Percentiles rank a stretch among this genome's conserved stretches.
Evolutionary conservation across 2,329 filamentous ascomycete genomes (phyloP).

Genomic region (Sordariomycetes sp.): DNA sequence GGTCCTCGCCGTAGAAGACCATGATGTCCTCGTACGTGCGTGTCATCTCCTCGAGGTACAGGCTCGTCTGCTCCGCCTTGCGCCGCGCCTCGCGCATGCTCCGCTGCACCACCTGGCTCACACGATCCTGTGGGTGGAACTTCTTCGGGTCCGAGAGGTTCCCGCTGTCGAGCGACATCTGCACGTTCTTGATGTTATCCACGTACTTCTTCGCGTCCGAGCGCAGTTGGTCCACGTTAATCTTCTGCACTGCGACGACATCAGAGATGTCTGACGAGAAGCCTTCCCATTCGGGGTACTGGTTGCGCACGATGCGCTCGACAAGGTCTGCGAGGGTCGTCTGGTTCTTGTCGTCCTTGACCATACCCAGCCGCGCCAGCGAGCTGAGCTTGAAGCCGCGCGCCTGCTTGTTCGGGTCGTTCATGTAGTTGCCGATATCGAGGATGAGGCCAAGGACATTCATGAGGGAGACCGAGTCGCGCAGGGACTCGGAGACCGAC

Average conservation of each 20-base stretch:
- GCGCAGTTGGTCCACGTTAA: constrained; percentile 89
- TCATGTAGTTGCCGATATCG: constrained; percentile 99
- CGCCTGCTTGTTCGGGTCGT: constrained; percentile 97
- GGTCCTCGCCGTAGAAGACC: constrained; percentile 76
- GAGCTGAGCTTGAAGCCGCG: constrained; percentile 97
- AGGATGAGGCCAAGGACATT: constrained; percentile 92
- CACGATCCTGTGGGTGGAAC: constrained; percentile 94
- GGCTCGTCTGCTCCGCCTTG: constrained; percentile 90
- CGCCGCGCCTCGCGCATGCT: constrained; percentile 93
- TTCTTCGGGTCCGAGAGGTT: constrained; percentile 95
- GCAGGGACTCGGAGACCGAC: constrained; percentile 73
- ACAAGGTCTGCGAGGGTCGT: constrained; percentile 92
- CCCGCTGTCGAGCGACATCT: constrained; percentile 82
- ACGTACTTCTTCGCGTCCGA: constrained; percentile 86
- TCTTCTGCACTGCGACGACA: constrained; percentile 71
- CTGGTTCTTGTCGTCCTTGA: constrained; percentile 98
- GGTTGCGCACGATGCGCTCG: constrained; percentile 89
- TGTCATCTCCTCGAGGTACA: constrained; percentile 89
- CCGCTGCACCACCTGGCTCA: constrained; percentile 81
- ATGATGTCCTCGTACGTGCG: constrained; percentile 36
- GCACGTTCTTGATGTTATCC: constrained; percentile 87
- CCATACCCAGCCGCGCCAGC: constrained; percentile 84
- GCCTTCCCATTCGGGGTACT: constrained; percentile 90
- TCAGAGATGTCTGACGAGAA: constrained; percentile 78
- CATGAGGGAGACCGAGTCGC: constrained; percentile 88